phyloP scores from a whole-genome alignment of 164 flowering plant genomes.

The Vitis rupestris region DNA sequence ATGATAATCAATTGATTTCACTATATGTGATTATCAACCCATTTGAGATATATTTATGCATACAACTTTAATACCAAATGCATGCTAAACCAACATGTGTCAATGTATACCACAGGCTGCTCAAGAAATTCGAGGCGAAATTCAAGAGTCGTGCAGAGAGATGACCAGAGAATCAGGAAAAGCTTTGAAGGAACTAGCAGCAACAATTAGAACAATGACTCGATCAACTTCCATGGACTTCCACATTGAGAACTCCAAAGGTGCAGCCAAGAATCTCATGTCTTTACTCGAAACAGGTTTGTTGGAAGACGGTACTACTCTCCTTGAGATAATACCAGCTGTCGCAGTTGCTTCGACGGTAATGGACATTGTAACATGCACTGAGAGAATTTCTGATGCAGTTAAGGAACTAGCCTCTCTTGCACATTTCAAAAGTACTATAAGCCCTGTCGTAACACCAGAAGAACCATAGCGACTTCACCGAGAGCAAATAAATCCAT shows the following conservation, averaged over 20 bases:
- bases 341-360: background rate
- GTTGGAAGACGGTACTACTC: background rate
- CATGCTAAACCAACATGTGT: too few relatives aligned
- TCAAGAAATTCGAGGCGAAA: constrained; percentile 1
- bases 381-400: background rate
- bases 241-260: constrained; percentile 12
- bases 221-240: background rate
- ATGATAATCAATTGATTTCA: background rate
- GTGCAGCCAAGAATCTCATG: constrained; percentile 8
- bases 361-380: background rate
- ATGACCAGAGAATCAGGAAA: constrained; percentile 19
- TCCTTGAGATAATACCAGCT: background rate
- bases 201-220: constrained; percentile 13
- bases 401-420: background rate
- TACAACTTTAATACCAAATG: too few relatives aligned
- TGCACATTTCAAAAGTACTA: background rate
- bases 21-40: background rate
- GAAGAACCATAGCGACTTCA: background rate
- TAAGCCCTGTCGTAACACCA: too few relatives aligned
- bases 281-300: constrained; percentile 5
- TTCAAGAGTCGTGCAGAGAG: constrained; percentile 8
- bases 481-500: too few relatives aligned
- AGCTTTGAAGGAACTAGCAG: constrained; percentile 20
- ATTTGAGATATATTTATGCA: background rate
- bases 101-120: constrained; percentile 10